These are phyloP conservation scores for Basipetospora sp. DNA, from an alignment of 2,329 filamentous ascomycete species.

Conservation along the genomic window DNA sequence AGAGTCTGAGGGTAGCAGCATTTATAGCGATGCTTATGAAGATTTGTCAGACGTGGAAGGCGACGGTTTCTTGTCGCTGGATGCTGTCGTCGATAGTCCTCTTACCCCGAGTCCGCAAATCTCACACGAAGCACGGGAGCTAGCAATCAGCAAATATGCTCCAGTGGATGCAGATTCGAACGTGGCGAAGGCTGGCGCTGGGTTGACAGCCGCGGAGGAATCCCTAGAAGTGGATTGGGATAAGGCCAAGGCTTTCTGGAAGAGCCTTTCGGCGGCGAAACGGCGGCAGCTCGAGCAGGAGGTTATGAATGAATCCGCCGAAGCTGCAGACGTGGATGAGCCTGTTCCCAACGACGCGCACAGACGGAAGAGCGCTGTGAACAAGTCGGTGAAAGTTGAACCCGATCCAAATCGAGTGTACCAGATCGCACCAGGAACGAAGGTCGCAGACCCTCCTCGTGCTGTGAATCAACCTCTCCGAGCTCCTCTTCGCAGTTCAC, in stretches of 20 bases:
- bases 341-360: too few relatives aligned
- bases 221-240: slow-evolving; percentile 42
- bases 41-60: slow-evolving; percentile 51
- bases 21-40: slow-evolving; percentile 67
- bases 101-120: slow-evolving; percentile 12
- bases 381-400: slow-evolving; percentile 16
- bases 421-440: slow-evolving; percentile 24
- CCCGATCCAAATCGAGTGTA: slow-evolving; percentile 18
- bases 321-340: slow-evolving; percentile 30
- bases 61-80: slow-evolving; percentile 55
- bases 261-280: slow-evolving; percentile 46
- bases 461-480: neutral
- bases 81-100: slow-evolving; percentile 55
- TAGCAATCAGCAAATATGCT: slow-evolving; percentile 4
- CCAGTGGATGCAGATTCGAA: too few relatives aligned
- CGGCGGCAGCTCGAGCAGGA: slow-evolving; percentile 47
- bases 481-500: neutral
- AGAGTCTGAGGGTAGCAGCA: slow-evolving; percentile 35
- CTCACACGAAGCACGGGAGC: slow-evolving; percentile 5
- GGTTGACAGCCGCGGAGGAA: slow-evolving; percentile 1
- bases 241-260: slow-evolving; percentile 55
- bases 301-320: slow-evolving; percentile 36
- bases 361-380: slow-evolving; percentile 11
- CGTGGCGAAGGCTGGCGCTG: too few relatives aligned
- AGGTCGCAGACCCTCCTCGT: slow-evolving; percentile 11